These are phyloP conservation scores for Huntiella moniliformis DNA, from an alignment of 2,329 filamentous ascomycete species.

Conservation along the genomic window DNA sequence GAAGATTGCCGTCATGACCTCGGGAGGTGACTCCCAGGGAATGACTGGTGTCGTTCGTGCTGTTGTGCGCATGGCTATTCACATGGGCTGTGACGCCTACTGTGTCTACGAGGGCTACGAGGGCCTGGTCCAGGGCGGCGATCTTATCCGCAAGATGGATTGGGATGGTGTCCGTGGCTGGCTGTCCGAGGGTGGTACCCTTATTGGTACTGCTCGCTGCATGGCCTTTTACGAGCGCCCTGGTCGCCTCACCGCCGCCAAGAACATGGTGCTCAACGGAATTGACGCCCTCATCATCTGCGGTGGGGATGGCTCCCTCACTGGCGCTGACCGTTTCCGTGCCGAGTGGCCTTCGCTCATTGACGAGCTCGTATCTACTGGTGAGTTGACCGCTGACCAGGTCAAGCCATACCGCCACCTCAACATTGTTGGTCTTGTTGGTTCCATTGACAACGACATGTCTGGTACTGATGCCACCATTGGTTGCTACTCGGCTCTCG, in stretches of 20 bases:
- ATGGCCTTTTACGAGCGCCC: slow-evolving; percentile 79
- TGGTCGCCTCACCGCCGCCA: slow-evolving; percentile 68
- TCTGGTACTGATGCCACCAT: slow-evolving; percentile 95
- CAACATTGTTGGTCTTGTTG: slow-evolving; percentile 91
- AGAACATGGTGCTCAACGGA: slow-evolving; percentile 82
- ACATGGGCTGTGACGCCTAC: slow-evolving; percentile 62
- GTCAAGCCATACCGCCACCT: slow-evolving; percentile 62
- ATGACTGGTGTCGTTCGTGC: slow-evolving; percentile 88
- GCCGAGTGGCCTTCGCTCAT: slow-evolving; percentile 80
- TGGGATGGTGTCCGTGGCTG: slow-evolving; percentile 94
- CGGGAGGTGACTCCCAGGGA: slow-evolving; percentile 80
- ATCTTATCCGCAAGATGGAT: slow-evolving; percentile 69
- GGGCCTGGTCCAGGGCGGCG: slow-evolving; percentile 73
- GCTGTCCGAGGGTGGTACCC: slow-evolving; percentile 80
- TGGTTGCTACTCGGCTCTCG: slow-evolving; percentile 84
- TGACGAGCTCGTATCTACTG: slow-evolving; percentile 60
- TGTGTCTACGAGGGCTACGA: slow-evolving; percentile 91
- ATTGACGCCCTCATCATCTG: slow-evolving; percentile 95
- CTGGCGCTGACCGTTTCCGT: slow-evolving; percentile 85
- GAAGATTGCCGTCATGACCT: slow-evolving; percentile 82
- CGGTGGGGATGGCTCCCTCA: slow-evolving; percentile 89
- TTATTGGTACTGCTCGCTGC: slow-evolving; percentile 89
- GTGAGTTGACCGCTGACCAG: slow-evolving; percentile 52
- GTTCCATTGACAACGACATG: slow-evolving; percentile 96
- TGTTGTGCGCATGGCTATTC: slow-evolving; percentile 78